A percentile compares a stretch with the other conserved stretches of the same genome.
Conservation (phyloP, 805 yeast species). For the Suhomyces emberorum region DNA sequence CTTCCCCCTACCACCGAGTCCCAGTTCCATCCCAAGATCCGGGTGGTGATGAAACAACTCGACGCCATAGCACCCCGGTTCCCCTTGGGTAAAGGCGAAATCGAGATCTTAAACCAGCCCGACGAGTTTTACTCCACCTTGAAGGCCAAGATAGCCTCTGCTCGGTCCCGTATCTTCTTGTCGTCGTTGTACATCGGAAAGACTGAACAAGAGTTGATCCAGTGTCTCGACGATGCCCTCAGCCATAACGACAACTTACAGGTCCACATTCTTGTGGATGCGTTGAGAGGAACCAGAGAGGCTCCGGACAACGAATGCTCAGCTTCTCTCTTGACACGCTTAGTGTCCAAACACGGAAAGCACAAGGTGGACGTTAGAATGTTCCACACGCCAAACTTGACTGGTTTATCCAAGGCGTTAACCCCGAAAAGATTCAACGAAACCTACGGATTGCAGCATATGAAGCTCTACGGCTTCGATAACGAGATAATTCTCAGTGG, state of each 20-base stretch:
- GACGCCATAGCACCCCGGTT: conserved; percentile 70
- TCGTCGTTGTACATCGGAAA: conserved; percentile 87
- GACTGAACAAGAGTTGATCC: conserved; percentile 70
- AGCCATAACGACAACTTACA: conserved; percentile 54
- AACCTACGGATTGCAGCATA: conserved; percentile 91
- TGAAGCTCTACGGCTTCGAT: conserved; percentile 95
- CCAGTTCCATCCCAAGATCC: conserved; percentile 43
- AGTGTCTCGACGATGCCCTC: conserved; percentile 60
- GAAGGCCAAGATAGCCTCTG: conserved; percentile 56
- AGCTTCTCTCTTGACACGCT: conserved; percentile 66
- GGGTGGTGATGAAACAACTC: conserved; percentile 47
- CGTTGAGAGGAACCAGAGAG: conserved; percentile 89
- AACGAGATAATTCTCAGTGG: conserved; percentile 85
- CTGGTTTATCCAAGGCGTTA: conserved; percentile 59
- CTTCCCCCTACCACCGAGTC: conserved; percentile 16
- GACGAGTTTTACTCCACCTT: conserved; percentile 65
- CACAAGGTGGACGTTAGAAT: conserved; percentile 73
- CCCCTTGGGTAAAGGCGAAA: conserved; percentile 50
- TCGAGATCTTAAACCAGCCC: conserved; percentile 65
- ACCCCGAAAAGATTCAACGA: conserved; percentile 87
- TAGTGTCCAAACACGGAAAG: conserved; percentile 62
- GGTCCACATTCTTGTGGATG: conserved; percentile 78
- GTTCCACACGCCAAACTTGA: conserved; percentile 85
- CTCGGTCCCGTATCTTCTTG: conserved; percentile 68
- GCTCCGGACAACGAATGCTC: conserved; percentile 69